A percentile compares a stretch with the other conserved stretches of the same genome.
phyloP scores from a whole-genome alignment of 2,329 filamentous ascomycete genomes.

The Calonectria montana region DNA sequence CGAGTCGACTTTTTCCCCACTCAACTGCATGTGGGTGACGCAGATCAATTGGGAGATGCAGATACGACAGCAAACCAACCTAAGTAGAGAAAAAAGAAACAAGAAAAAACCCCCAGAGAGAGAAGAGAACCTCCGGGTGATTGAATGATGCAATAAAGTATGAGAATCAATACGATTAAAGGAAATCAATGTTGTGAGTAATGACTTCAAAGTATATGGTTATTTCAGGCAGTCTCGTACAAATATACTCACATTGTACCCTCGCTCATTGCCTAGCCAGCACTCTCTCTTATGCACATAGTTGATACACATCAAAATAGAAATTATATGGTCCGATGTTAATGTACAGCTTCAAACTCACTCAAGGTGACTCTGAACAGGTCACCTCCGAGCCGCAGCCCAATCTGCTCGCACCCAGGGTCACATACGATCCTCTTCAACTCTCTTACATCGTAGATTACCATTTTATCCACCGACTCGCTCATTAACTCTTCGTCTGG shows the following conservation, averaged over 20 bases:
- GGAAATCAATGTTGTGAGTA: no score
- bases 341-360: not conserved
- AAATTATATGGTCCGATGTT: not conserved
- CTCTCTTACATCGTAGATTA: conserved; percentile 9
- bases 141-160: not conserved
- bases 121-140: no score
- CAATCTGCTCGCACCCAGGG: not conserved
- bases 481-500: conserved; percentile 1
- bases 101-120: no score
- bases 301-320: not conserved
- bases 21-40: not conserved
- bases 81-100: not conserved
- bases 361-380: not conserved
- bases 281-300: not conserved
- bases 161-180: not conserved
- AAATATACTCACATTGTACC: not conserved
- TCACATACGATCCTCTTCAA: not conserved
- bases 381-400: not conserved
- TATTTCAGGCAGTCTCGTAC: not conserved
- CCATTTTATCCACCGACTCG: not conserved
- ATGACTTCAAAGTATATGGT: no score
- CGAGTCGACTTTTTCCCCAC: conserved; percentile 3
- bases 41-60: not conserved
- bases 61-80: not conserved
- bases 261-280: not conserved